Evolutionary conservation across 345 rosid species (phyloP), one percentile per base, ranked within the genome.

Genomic region (Rhodamnia argentea): DNA sequence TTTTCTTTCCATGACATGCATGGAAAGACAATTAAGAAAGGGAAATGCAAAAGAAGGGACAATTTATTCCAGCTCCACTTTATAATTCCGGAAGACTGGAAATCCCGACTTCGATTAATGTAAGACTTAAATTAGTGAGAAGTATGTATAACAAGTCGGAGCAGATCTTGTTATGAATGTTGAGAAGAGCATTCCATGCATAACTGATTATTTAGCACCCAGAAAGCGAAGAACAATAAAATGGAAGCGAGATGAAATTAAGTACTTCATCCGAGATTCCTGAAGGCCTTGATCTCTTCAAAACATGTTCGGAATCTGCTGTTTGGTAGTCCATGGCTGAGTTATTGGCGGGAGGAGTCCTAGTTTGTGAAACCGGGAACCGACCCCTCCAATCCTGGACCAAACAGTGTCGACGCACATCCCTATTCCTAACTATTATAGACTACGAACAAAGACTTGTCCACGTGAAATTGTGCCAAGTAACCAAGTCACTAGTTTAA

Each of bases 201-300:
- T n/a, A 27, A 11, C 0, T 5, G 4, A n/a, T n/a, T 10, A n/a
- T 26, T 13, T 3, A 26, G n/a, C 32, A n/a, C 16, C 13, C 14
- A 0, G 3, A 2, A 58, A 59, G 1, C 7, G 0, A 24, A 82
- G 37, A 50, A 54, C 1, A 0, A 24, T 26, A 84, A 58, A 40
- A 0, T 40, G 59, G 23, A 58, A 84, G 20, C 37, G 40, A 47
- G 52, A 57, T 59, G 29, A 42, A 81, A 47, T 27, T 50, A 82
- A n/a, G 29, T 87, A 95, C 91, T 5, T 44, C 47, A 44, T 44
- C 47, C 7, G 47, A 44, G n/a, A n/a, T n/a, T n/a, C n/a, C n/a
- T n/a, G n/a, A n/a, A n/a, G n/a, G n/a, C n/a, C n/a, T n/a, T n/a
- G n/a, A n/a, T n/a, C n/a, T n/a, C n/a, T n/a, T n/a, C n/a, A n/a